Percentiles rank a stretch among this genome's conserved stretches.
These are phyloP conservation scores for Dendrobium officinale DNA, from an alignment of 106 monocot genomes.

Conservation along the genomic window DNA sequence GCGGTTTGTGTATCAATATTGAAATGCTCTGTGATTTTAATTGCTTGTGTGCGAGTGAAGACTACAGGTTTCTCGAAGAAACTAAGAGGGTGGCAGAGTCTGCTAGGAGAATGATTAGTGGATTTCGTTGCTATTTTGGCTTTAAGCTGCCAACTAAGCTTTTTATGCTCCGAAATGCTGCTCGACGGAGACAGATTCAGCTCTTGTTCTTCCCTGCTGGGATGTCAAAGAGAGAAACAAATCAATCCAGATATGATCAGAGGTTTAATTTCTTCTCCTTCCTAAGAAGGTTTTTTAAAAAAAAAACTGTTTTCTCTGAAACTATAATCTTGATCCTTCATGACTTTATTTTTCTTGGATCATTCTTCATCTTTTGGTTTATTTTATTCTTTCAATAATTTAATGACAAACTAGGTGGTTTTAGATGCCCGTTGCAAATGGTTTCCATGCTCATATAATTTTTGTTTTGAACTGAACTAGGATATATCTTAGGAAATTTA, in stretches of 20 bases:
- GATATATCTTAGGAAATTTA: background rate
- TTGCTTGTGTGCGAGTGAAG: conserved; percentile 22
- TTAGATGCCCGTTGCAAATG: background rate
- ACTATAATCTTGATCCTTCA: background rate
- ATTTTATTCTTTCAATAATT: background rate
- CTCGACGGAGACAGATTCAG: conserved; percentile 25
- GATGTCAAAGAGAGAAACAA: conserved; percentile 68
- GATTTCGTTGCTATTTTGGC: conserved; percentile 18
- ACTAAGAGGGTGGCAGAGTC: conserved; percentile 56
- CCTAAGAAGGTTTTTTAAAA: background rate
- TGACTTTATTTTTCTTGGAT: background rate
- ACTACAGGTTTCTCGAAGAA: conserved; percentile 83
- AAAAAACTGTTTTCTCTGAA: background rate
- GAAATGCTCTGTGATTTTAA: conserved; percentile 1
- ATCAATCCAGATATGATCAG: conserved; percentile 44
- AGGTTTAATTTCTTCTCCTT: conserved; percentile 28
- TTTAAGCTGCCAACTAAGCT: conserved; percentile 34
- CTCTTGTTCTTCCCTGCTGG: conserved; percentile 45
- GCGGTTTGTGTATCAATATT: background rate
- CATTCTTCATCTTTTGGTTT: background rate
- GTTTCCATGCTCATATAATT: background rate
- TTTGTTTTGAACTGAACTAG: background rate
- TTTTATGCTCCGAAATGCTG: conserved; percentile 39
- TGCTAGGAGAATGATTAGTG: conserved; percentile 31
- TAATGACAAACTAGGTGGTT: background rate